A percentile compares a stretch with the other conserved stretches of the same genome.
Conservation (phyloP, 129 eudicot genomes). For the Escallonia rubra region DNA sequence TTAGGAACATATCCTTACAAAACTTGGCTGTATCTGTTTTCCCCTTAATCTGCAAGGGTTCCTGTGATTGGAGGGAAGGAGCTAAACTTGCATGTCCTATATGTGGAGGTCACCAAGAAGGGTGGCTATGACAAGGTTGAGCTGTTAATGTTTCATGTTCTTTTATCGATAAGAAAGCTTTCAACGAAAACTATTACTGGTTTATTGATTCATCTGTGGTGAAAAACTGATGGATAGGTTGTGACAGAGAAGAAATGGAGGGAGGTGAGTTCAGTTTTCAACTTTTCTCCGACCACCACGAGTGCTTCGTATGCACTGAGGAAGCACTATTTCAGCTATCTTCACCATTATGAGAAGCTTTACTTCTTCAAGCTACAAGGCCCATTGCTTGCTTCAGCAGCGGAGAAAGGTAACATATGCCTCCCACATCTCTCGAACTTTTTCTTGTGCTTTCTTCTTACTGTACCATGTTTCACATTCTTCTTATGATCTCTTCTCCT, state of each 20-base stretch:
- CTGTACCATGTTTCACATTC: neutral
- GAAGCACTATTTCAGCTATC: slow-evolving; percentile 43
- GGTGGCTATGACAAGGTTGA: slow-evolving; percentile 67
- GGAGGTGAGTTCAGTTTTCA: slow-evolving; percentile 45
- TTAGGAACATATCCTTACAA: neutral
- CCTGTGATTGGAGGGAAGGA: slow-evolving; percentile 73
- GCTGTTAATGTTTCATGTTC: neutral
- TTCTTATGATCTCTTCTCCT: neutral
- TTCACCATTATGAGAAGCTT: slow-evolving; percentile 45
- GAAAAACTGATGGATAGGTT: slow-evolving; percentile 24
- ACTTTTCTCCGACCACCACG: slow-evolving; percentile 59
- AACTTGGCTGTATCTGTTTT: neutral
- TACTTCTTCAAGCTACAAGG: slow-evolving; percentile 34
- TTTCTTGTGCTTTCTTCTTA: neutral
- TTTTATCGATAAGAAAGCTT: neutral
- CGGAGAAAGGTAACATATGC: too few relatives aligned
- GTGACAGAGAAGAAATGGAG: slow-evolving; percentile 67
- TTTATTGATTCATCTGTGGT: neutral
- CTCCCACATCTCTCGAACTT: too few relatives aligned
- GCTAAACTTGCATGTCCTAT: slow-evolving; percentile 51
- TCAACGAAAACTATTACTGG: neutral
- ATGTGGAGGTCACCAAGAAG: slow-evolving; percentile 54
- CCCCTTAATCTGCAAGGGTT: slow-evolving; percentile 17
- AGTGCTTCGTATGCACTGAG: slow-evolving; percentile 63
- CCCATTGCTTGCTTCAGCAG: slow-evolving; percentile 11